Evolutionary conservation across 306 rosid genomes (phyloP).

Genomic region (Fagus sylvatica): DNA sequence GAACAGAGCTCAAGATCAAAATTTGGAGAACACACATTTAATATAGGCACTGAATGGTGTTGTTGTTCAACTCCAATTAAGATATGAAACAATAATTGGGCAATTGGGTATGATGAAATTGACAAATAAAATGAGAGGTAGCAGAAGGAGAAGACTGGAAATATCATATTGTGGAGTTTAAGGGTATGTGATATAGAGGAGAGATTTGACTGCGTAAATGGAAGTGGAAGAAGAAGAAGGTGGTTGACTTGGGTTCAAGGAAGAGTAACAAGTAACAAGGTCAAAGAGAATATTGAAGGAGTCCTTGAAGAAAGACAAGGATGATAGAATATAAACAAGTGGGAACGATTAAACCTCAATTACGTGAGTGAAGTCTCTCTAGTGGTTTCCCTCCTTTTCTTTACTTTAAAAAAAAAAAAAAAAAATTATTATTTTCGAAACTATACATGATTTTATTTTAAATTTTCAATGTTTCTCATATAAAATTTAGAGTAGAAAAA

Average conservation of each 20-base stretch:
- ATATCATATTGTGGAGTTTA: not conserved
- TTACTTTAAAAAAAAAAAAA: too few relatives aligned
- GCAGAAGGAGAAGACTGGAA: constrained; percentile 49
- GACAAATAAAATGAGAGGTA: not conserved
- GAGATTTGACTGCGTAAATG: constrained; percentile 23
- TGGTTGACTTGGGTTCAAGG: constrained; percentile 20
- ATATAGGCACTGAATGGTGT: not conserved
- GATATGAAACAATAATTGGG: not conserved
- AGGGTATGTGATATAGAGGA: not conserved
- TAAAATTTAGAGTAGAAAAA: too few relatives aligned
- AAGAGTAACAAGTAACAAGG: too few relatives aligned
- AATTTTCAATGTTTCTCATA: too few relatives aligned
- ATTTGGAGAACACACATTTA: not conserved
- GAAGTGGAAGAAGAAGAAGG: not conserved
- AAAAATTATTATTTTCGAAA: too few relatives aligned
- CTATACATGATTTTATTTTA: too few relatives aligned
- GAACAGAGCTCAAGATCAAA: not conserved
- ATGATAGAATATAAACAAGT: not conserved
- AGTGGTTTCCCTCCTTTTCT: too few relatives aligned
- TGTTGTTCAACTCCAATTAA: not conserved
- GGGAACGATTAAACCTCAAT: not conserved
- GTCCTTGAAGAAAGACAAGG: too few relatives aligned
- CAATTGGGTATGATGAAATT: not conserved
- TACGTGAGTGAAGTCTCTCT: too few relatives aligned
- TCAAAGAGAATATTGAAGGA: not conserved